phyloP scores from a whole-genome alignment of 768 basidiomycete species.

The Hygrophorus pudorinus region DNA sequence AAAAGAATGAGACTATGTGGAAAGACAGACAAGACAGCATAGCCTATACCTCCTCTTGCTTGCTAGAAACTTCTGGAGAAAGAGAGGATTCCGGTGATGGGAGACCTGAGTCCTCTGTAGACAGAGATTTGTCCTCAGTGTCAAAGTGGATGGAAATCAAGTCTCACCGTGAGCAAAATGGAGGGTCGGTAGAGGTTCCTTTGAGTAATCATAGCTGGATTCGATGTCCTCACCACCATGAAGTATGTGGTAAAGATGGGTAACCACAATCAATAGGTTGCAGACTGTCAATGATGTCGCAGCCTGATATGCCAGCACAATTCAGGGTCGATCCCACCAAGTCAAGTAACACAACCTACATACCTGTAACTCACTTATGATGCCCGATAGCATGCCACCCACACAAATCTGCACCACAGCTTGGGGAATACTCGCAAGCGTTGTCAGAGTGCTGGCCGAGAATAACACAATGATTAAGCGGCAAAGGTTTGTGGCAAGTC shows the following conservation, averaged over 20 bases:
- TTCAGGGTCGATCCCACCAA: not conserved
- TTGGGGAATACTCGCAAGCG: constrained; percentile 5
- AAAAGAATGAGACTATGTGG: too few relatives aligned
- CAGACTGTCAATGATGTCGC: constrained; percentile 5
- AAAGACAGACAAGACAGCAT: too few relatives aligned
- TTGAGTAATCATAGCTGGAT: not conserved
- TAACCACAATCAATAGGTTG: constrained; percentile 6
- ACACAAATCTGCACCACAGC: constrained; percentile 1
- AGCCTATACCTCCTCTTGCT: too few relatives aligned
- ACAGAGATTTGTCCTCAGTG: too few relatives aligned
- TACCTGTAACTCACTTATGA: not conserved
- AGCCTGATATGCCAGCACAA: not conserved
- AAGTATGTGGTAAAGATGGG: constrained; percentile 1
- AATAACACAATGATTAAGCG: constrained; percentile 7
- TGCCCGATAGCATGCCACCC: not conserved
- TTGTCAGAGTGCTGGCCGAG: constrained; percentile 6
- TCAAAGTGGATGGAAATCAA: too few relatives aligned
- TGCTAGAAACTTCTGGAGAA: too few relatives aligned
- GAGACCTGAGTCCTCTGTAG: too few relatives aligned
- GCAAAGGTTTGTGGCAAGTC: constrained; percentile 3
- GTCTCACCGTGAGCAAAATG: too few relatives aligned
- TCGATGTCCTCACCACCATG: constrained; percentile 4
- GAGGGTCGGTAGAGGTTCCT: not conserved
- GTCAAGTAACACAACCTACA: not conserved
- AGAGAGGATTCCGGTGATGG: too few relatives aligned